These are phyloP conservation scores for Coccinonectria pachysandricola DNA, from an alignment of 2,329 filamentous ascomycete genomes.

Conservation along the genomic window DNA sequence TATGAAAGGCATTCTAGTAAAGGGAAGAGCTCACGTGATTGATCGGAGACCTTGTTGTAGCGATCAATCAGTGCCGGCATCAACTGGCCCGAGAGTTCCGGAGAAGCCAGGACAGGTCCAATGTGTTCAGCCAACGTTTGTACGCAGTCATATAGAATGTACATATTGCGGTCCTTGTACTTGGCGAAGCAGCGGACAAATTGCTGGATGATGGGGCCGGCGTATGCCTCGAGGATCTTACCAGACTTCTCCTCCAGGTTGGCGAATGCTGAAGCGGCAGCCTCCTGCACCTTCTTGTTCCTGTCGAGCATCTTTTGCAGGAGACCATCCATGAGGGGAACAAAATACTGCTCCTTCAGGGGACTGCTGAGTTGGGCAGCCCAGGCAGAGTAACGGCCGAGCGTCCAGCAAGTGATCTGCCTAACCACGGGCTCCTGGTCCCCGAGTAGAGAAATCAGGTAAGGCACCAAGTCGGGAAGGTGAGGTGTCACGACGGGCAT, in stretches of 20 bases:
- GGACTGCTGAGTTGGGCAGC: conserved; percentile 63
- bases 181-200: conserved; percentile 85
- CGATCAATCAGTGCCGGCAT: conserved; percentile 89
- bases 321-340: conserved; percentile 95
- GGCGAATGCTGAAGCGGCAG: conserved; percentile 89
- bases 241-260: conserved; percentile 92
- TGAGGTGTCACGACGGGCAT: conserved; percentile 84
- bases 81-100: conserved; percentile 69
- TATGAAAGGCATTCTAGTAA: conserved; percentile 95
- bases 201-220: conserved; percentile 79
- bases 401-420: conserved; percentile 96
- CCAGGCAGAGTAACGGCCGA: conserved; percentile 90
- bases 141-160: conserved; percentile 96
- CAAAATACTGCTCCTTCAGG: conserved; percentile 70
- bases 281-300: conserved; percentile 97
- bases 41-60: conserved; percentile 78
- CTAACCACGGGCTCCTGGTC: conserved; percentile 84
- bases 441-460: conserved; percentile 74
- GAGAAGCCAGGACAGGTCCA: conserved; percentile 67
- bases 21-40: conserved; percentile 88
- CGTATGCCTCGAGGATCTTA: conserved; percentile 71
- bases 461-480: conserved; percentile 80
- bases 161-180: conserved; percentile 99
- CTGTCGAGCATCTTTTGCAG: conserved; percentile 88
- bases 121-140: conserved; percentile 93